Base-by-base conservation (phyloP, 108 stramenopile species). In the Nannochloropsis salina region DNA sequence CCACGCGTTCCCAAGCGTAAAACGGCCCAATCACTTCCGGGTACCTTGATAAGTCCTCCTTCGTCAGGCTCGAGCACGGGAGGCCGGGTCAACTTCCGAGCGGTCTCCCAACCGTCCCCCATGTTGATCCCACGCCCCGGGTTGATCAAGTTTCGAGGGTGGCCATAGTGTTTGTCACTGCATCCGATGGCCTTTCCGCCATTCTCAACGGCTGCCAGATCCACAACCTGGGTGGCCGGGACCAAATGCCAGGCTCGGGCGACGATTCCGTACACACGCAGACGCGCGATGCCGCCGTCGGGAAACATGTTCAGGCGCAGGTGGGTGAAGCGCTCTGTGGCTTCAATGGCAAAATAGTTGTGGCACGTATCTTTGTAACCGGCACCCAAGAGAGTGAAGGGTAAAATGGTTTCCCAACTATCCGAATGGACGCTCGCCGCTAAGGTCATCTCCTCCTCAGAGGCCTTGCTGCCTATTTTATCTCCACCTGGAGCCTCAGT, bases 71-170 rank as follows among this genome's bases (percentile, higher is more conserved):
- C 87, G 9, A 94, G 51, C 83, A 95, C 85, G 12, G 93, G 41
- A 22, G 95, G 96, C 20, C 96, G 92, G 31, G 91, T 85, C 8
- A 93, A 93, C 86, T 97, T 95, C 42, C 96, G 90, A 2, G 96
- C 96, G 40, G 95, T 97, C 83, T 96, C 96, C 95, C 96, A 96
- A 21, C 96, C 96, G 87, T 96, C 96, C 18, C 95, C 94, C 96
- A 96, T 96, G 88, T 94, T 94, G 80, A 87, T 83, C 89, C 45
- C 97, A 93, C 43, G 91, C 82, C 83, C 88, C 83, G 42, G 93
- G 85, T 92, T 92, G 45, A 97, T 90, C 41, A 97, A 86, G 61
- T 95, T 93, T 83, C 90, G 90, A 41, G 97, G 96, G 21, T 93
- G 93, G 44, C 97, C 97, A 87, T 94, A 97, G 90, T 97, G 97